phyloP scores from a whole-genome alignment of 2,329 filamentous ascomycete species.

The Botryosphaeria dothidea region DNA sequence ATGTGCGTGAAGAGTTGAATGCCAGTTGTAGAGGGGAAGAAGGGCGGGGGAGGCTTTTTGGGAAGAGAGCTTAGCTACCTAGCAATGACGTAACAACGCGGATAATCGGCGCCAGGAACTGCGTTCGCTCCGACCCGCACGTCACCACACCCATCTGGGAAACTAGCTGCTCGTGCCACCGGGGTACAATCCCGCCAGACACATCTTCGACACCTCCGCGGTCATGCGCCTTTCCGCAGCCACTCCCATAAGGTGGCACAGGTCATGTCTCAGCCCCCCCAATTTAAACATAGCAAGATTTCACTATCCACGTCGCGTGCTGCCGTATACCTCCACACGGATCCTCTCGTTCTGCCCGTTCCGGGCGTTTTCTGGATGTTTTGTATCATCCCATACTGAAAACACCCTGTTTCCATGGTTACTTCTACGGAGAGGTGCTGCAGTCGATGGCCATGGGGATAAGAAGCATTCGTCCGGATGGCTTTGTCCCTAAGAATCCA shows the following conservation, averaged over 20 bases:
- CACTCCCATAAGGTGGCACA: not conserved
- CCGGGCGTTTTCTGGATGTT: too few relatives aligned
- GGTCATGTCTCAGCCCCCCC: not conserved
- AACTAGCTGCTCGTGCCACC: too few relatives aligned
- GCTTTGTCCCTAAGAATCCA: too few relatives aligned
- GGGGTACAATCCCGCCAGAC: not conserved
- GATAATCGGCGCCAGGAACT: not conserved
- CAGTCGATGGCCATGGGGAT: too few relatives aligned
- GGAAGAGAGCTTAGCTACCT: not conserved
- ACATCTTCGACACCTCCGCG: not conserved
- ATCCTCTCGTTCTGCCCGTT: too few relatives aligned
- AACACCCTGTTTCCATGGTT: too few relatives aligned
- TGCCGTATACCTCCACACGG: too few relatives aligned
- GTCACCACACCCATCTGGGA: too few relatives aligned
- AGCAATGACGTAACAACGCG: conserved; percentile 1
- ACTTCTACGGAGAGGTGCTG: too few relatives aligned
- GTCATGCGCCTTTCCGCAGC: not conserved
- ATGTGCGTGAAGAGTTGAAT: not conserved
- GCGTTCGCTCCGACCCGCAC: too few relatives aligned
- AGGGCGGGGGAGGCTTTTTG: not conserved
- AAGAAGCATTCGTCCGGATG: too few relatives aligned
- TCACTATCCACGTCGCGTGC: not conserved
- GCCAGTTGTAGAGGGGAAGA: not conserved
- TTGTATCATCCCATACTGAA: too few relatives aligned
- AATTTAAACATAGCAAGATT: not conserved